These are phyloP conservation scores for Salisapilia sapeloensis DNA, from an alignment of 352 stramenopile species.

Conservation along the genomic window DNA sequence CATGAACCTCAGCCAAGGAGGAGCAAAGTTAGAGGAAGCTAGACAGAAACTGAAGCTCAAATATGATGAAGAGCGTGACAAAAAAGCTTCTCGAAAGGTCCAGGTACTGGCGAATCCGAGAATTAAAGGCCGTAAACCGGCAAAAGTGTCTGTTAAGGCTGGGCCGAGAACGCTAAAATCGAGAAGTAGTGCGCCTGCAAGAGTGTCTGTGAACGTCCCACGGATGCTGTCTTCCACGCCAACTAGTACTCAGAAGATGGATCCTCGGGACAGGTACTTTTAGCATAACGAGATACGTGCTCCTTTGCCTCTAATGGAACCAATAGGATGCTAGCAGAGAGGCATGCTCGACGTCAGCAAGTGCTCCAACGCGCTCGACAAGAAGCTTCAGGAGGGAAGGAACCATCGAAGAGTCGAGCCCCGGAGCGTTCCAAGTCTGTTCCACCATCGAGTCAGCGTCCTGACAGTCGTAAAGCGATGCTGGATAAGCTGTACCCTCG, in stretches of 20 bases:
- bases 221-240: conserved; percentile 6
- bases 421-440: background rate
- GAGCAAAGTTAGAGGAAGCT: conserved; percentile 28
- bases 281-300: conserved; percentile 1
- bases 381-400: background rate
- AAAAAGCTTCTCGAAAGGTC: conserved; percentile 50
- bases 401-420: background rate
- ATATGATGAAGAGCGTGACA: conserved; percentile 54
- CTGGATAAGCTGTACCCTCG: conserved; percentile 71
- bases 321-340: background rate
- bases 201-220: too few relatives aligned
- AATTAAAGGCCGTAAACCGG: conserved; percentile 18
- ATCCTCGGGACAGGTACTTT: conserved; percentile 1
- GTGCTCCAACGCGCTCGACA: background rate
- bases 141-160: conserved; percentile 5
- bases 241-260: background rate
- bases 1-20: background rate
- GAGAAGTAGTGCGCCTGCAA: too few relatives aligned
- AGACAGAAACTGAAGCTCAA: conserved; percentile 55
- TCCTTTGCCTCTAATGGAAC: background rate
- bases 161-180: conserved; percentile 3
- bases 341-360: too few relatives aligned
- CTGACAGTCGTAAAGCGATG: conserved; percentile 36
- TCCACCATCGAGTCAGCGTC: background rate
- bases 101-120: conserved; percentile 52